These are phyloP conservation scores for Arabidopsis suecica DNA, from an alignment of 345 rosid species.

Conservation along the genomic window DNA sequence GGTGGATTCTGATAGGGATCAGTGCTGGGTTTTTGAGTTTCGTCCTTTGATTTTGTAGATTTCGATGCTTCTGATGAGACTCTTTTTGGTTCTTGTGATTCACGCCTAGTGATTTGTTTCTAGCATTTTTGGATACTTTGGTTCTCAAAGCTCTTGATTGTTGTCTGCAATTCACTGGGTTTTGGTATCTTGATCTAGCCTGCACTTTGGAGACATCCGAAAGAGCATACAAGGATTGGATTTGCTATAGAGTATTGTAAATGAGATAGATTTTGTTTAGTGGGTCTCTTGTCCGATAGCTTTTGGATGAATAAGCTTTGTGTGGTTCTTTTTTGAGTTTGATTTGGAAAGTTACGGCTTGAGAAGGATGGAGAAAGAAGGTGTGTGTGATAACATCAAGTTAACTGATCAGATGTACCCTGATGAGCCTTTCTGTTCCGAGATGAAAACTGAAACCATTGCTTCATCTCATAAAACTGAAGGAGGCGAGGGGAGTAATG, in stretches of 20 bases:
- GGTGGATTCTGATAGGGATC: no score
- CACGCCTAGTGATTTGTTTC: not conserved
- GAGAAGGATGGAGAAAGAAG: conserved; percentile 2
- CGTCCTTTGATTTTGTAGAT: not conserved
- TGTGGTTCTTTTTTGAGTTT: not conserved
- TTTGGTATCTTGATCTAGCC: no score
- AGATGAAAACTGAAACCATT: conserved; percentile 58
- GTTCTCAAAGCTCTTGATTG: no score
- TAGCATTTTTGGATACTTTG: not conserved
- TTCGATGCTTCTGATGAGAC: not conserved
- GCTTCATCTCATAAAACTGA: conserved; percentile 49
- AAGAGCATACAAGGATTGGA: not conserved
- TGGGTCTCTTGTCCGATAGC: not conserved
- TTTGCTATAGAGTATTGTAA: not conserved
- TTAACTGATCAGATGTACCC: conserved; percentile 32
- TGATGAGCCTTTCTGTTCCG: conserved; percentile 43
- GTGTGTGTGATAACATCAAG: conserved; percentile 26
- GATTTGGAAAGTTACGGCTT: not conserved
- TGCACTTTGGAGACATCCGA: not conserved
- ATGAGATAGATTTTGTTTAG: not conserved
- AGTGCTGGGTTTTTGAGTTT: no score
- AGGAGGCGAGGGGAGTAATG: conserved; percentile 63
- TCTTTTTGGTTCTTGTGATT: not conserved
- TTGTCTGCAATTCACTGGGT: no score
- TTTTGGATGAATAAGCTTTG: not conserved